Percentiles rank a stretch among this genome's conserved stretches.
Conservation (phyloP, 371 early-diverging fungal species). For the Funneliformis caledonium region DNA sequence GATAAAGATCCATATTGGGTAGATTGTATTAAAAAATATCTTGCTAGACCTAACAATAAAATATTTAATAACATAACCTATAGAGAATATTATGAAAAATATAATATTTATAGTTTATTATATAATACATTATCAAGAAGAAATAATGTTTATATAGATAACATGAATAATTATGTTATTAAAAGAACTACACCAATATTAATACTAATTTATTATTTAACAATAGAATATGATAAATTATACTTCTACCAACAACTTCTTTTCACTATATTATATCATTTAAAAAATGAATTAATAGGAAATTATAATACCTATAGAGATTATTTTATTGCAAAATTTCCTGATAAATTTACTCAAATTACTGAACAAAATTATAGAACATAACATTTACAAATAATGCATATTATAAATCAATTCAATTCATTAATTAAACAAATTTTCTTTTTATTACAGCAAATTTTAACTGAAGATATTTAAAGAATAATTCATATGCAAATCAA, state of each 20-base stretch:
- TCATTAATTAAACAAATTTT: not conserved
- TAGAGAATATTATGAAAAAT: not conserved
- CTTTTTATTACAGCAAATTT: not conserved
- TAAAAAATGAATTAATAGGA: not conserved
- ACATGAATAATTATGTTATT: not conserved
- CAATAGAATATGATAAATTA: not conserved
- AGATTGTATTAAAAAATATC: conserved; percentile 16
- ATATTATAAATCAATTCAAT: not conserved
- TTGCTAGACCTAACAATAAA: not conserved
- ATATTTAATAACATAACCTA: conserved; percentile 12
- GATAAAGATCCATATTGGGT: conserved; percentile 6
- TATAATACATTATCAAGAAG: not conserved
- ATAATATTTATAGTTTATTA: not conserved
- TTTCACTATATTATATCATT: not conserved
- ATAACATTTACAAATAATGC: not conserved
- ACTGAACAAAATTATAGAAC: not conserved
- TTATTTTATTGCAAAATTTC: conserved; percentile 1
- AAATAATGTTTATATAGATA: not conserved
- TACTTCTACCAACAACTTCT: conserved; percentile 24
- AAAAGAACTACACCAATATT: not conserved
- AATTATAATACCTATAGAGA: conserved; percentile 12
- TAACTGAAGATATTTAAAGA: not conserved
- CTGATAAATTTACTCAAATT: not conserved
- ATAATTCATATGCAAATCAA: conserved; percentile 19
- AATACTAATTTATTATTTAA: not conserved